Conservation (phyloP, 106 monocot genomes). For the Triglochin maritima region DNA sequence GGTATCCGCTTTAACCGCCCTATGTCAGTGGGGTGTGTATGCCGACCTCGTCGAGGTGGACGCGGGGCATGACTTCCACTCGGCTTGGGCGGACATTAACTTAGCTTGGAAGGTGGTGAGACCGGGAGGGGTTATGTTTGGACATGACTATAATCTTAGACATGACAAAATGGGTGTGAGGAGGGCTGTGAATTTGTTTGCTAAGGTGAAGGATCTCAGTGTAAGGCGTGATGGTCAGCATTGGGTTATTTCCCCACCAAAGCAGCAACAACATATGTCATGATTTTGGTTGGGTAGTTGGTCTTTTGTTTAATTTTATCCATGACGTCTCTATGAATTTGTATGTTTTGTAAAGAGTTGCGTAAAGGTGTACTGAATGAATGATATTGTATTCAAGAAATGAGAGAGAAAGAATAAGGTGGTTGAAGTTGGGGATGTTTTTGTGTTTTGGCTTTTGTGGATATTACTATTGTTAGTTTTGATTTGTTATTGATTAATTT, state of each 20-base stretch:
- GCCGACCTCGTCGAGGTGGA: neutral
- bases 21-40: neutral
- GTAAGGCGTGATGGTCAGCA: slow-evolving; percentile 47
- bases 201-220: slow-evolving; percentile 16
- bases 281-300: no score
- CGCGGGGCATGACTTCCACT: neutral
- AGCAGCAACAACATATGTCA: neutral
- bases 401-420: no score
- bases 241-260: slow-evolving; percentile 41
- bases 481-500: no score
- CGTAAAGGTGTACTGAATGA: no score
- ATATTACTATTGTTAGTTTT: no score
- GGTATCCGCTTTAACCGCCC: neutral
- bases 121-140: neutral
- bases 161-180: neutral
- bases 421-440: no score
- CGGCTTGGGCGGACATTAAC: neutral
- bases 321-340: no score
- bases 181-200: neutral
- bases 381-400: no score
- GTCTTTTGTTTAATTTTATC: no score
- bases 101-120: neutral
- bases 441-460: no score
- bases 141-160: neutral
- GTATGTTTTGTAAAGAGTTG: no score